phyloP scores from a whole-genome alignment of 192 early-diverging fungal species.

The Coemansia sp. region DNA sequence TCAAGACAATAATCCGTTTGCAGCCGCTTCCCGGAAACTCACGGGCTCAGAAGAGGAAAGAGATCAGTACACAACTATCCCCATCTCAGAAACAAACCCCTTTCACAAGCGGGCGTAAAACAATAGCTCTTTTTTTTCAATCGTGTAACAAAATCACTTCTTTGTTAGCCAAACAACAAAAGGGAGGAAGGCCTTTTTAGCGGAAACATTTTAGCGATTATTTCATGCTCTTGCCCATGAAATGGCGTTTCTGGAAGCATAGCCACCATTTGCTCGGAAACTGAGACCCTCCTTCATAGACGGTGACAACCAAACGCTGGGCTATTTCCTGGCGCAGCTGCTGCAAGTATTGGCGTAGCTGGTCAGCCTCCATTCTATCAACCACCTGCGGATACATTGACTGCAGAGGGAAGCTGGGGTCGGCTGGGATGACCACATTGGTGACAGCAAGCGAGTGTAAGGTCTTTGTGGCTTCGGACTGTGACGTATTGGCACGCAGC shows the following conservation, averaged over 20 bases:
- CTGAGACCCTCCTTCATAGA: slow-evolving; percentile 70
- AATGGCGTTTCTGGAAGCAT: slow-evolving; percentile 98
- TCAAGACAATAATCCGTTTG: slow-evolving; percentile 3
- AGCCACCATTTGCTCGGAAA: slow-evolving; percentile 98
- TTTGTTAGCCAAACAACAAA: too few relatives aligned
- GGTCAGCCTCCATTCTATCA: slow-evolving; percentile 75
- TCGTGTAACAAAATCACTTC: not conserved
- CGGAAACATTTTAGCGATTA: slow-evolving; percentile 3
- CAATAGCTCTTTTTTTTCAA: not conserved
- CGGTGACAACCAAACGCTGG: slow-evolving; percentile 66
- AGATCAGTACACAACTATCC: not conserved
- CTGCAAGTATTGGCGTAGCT: slow-evolving; percentile 79
- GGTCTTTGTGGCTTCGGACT: slow-evolving; percentile 73
- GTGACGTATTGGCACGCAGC: slow-evolving; percentile 61
- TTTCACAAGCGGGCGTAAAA: slow-evolving; percentile 3
- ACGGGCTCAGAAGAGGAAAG: not conserved
- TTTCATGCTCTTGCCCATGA: slow-evolving; percentile 87
- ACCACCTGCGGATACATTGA: slow-evolving; percentile 74
- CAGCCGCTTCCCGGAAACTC: too few relatives aligned
- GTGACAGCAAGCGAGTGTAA: slow-evolving; percentile 85
- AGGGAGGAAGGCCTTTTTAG: not conserved
- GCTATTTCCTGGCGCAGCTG: slow-evolving; percentile 91
- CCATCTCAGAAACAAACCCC: slow-evolving; percentile 8
- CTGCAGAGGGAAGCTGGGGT: slow-evolving; percentile 90
- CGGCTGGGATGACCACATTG: slow-evolving; percentile 92